These are phyloP conservation scores for Apodospora peruviana DNA, from an alignment of 495 filamentous ascomycete genomes.

Conservation along the genomic window DNA sequence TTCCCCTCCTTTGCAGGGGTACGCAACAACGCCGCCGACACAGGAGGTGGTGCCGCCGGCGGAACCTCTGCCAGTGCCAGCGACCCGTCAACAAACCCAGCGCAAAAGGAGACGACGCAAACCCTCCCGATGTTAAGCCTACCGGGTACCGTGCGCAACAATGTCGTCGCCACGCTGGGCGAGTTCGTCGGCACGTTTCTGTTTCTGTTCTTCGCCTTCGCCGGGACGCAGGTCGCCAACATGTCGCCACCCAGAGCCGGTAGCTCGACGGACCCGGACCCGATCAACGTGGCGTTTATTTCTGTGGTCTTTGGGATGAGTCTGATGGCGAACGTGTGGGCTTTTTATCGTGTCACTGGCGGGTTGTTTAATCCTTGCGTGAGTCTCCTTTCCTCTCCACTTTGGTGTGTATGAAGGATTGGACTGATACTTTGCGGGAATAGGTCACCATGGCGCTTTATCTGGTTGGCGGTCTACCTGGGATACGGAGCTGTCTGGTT, in stretches of 20 bases:
- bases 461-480: slow-evolving; percentile 49
- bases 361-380: slow-evolving; percentile 78
- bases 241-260: slow-evolving; percentile 24
- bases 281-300: slow-evolving; percentile 59
- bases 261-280: slow-evolving; percentile 23
- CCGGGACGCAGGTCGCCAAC: slow-evolving; percentile 70
- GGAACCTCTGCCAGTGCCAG: not conserved
- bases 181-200: slow-evolving; percentile 79
- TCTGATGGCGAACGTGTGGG: slow-evolving; percentile 76
- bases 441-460: slow-evolving; percentile 51
- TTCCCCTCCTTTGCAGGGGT: too few species aligned
- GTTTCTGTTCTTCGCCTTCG: slow-evolving; percentile 80
- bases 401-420: not conserved
- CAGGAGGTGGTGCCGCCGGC: not conserved
- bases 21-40: slow-evolving; percentile 3
- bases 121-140: slow-evolving; percentile 19
- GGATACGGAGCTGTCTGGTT: slow-evolving; percentile 44
- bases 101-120: not conserved
- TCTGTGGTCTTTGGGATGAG: slow-evolving; percentile 68
- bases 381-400: slow-evolving; percentile 23
- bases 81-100: not conserved
- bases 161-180: slow-evolving; percentile 57
- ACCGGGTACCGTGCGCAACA: slow-evolving; percentile 22
- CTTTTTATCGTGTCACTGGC: slow-evolving; percentile 76
- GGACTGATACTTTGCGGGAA: not conserved